These are phyloP conservation scores for Backusella circina DNA, from an alignment of 192 early-diverging fungal genomes.

Conservation along the genomic window DNA sequence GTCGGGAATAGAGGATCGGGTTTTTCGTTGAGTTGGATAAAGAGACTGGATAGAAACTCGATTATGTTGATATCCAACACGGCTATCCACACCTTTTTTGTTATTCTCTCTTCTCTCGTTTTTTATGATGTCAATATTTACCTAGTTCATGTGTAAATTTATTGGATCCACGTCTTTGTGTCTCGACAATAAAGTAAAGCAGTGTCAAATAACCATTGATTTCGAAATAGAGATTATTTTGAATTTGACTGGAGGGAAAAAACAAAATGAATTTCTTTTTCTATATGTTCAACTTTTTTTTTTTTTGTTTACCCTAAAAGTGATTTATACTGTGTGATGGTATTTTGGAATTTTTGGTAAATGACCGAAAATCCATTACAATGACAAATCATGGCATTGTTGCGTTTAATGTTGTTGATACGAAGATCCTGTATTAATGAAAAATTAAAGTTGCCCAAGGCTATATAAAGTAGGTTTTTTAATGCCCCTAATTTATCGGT, in stretches of 20 bases:
- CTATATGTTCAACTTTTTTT: neutral
- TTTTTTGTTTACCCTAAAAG: slow-evolving; percentile 14
- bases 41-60: neutral
- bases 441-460: slow-evolving; percentile 50
- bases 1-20: neutral
- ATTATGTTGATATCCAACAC: neutral
- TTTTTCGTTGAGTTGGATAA: neutral
- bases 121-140: slow-evolving; percentile 27
- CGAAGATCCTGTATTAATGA: slow-evolving; percentile 37
- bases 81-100: neutral
- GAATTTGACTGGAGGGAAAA: slow-evolving; percentile 7
- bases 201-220: slow-evolving; percentile 57
- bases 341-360: slow-evolving; percentile 52
- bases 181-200: slow-evolving; percentile 60
- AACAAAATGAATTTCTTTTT: neutral
- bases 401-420: slow-evolving; percentile 48
- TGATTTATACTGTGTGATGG: slow-evolving; percentile 45
- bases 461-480: slow-evolving; percentile 58
- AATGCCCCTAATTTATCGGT: slow-evolving; percentile 48
- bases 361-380: slow-evolving; percentile 57
- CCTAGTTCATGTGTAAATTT: neutral
- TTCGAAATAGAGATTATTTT: slow-evolving; percentile 26
- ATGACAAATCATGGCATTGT: slow-evolving; percentile 54
- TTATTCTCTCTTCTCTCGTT: slow-evolving; percentile 46
- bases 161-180: slow-evolving; percentile 34